Evolutionary conservation across 768 basidiomycete species (phyloP), one percentile per base, ranked within the genome.

Genomic region (Termitomyces sp.): DNA sequence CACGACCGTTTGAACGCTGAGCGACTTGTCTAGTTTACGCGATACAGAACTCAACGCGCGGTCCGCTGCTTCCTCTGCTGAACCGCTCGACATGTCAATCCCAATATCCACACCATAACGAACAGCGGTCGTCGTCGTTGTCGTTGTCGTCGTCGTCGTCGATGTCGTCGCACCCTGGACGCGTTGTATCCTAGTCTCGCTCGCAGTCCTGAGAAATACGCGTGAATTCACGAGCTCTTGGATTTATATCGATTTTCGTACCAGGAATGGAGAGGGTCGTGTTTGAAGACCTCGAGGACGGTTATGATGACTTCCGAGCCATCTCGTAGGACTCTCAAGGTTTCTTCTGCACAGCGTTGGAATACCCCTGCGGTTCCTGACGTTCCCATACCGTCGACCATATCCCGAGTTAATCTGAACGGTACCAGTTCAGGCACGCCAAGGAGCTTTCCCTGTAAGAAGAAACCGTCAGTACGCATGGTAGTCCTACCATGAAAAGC

Each of bases 191-290:
- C 91, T 92, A 66, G 86, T 72, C 61, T 90, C 89, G 70, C 86
- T 92, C 68, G 88, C 88, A 3, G 89, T 89, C 92, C 90, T 92
- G 62, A 6, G 38, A 34, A 29, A 53, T 14, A 48, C n/a, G 20
- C 7, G 42, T 34, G 9, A 57, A 25, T 42, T 20, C 36, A 55
- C 56, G 8, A 7, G 1, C 34, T 5, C 10, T 43, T 38, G 1
- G 54, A 45, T 34, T 15, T n/a, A n/a, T 32, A 11, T 49, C 42
- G 55, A 15, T 12, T 32, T 7, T 25, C 12, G 52, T 36, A 94
- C 96, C 96, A 98, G 36, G 86, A 88, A 67, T 98, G 92, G 20
- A 99, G 81, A 5, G 97, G 96, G 72, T 99, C 96, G 69, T 96
- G 86, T 72, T 92, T 94, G 85, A 98, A 97, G 14, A 98, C 96